Conservation (phyloP, 345 rosid genomes). For the Lepidium didymum region DNA sequence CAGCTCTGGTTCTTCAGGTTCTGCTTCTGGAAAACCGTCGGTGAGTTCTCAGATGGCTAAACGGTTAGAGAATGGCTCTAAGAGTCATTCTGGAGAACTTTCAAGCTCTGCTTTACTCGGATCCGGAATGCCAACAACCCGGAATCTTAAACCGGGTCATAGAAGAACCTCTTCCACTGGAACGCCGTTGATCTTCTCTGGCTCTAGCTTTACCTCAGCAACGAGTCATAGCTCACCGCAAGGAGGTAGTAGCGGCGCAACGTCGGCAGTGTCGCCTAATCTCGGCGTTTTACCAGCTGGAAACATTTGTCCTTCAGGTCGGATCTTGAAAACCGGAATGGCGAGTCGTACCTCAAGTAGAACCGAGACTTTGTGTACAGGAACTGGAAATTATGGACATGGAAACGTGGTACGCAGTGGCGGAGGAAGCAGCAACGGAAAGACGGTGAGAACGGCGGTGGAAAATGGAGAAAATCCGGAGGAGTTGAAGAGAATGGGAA, state of each 20-base stretch:
- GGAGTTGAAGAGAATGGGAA: slow-evolving; percentile 72
- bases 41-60: slow-evolving; percentile 25
- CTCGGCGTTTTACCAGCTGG: slow-evolving; percentile 57
- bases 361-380: slow-evolving; percentile 59
- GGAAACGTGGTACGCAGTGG: slow-evolving; percentile 72
- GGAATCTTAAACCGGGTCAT: slow-evolving; percentile 43
- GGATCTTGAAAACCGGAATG: slow-evolving; percentile 61
- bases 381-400: slow-evolving; percentile 85
- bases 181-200: slow-evolving; percentile 64
- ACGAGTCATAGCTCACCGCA: slow-evolving; percentile 5
- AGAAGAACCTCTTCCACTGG: slow-evolving; percentile 82
- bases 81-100: slow-evolving; percentile 60
- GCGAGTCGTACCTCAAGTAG: slow-evolving; percentile 40
- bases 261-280: slow-evolving; percentile 33
- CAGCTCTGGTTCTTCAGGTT: slow-evolving; percentile 28
- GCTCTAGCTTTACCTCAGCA: slow-evolving; percentile 38
- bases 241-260: slow-evolving; percentile 13
- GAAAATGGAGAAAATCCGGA: slow-evolving; percentile 45
- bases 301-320: slow-evolving; percentile 88
- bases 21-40: slow-evolving; percentile 25
- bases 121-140: slow-evolving; percentile 29
- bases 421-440: neutral
- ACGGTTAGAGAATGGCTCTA: neutral
- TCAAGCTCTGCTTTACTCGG: slow-evolving; percentile 30
- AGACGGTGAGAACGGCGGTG: slow-evolving; percentile 44